Conservation (phyloP, 345 rosid genomes). For the Heritiera fomes region DNA sequence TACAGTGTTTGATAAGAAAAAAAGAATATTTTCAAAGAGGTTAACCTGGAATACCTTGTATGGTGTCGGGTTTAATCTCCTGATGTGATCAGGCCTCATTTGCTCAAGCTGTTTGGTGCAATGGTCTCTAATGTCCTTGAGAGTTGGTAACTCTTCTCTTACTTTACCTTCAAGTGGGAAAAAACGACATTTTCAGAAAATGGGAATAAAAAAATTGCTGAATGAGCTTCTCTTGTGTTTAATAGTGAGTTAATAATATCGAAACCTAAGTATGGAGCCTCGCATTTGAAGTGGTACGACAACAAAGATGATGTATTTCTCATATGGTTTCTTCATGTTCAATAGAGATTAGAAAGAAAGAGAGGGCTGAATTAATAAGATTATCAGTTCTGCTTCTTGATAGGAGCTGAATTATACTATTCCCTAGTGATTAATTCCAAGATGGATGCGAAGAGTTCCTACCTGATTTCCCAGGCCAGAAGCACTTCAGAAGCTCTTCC, state of each 20-base stretch:
- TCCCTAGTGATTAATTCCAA: background rate
- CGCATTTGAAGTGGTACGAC: background rate
- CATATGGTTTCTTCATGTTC: background rate
- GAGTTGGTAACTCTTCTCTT: slow-evolving; percentile 71
- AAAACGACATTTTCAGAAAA: background rate
- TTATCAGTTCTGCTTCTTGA: background rate
- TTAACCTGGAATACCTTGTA: slow-evolving; percentile 60
- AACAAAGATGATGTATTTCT: background rate
- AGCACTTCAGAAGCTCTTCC: slow-evolving; percentile 89
- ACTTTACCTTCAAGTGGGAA: slow-evolving; percentile 44
- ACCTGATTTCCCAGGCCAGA: slow-evolving; percentile 91
- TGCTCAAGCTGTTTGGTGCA: slow-evolving; percentile 81
- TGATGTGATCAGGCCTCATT: slow-evolving; percentile 95
- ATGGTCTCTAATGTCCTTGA: slow-evolving; percentile 64
- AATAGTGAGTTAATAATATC: background rate
- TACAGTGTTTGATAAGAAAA: background rate
- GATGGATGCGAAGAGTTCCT: background rate
- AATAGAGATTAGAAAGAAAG: too few species aligned
- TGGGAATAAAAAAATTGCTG: background rate
- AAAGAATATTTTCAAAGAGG: background rate
- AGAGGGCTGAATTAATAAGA: too few species aligned
- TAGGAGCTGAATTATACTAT: background rate
- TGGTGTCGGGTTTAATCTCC: slow-evolving; percentile 92
- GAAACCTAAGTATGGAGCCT: background rate
- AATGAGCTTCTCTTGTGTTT: background rate